These are phyloP conservation scores for Cyclotella kingstonii DNA, from an alignment of 108 stramenopile genomes.

Conservation along the genomic window DNA sequence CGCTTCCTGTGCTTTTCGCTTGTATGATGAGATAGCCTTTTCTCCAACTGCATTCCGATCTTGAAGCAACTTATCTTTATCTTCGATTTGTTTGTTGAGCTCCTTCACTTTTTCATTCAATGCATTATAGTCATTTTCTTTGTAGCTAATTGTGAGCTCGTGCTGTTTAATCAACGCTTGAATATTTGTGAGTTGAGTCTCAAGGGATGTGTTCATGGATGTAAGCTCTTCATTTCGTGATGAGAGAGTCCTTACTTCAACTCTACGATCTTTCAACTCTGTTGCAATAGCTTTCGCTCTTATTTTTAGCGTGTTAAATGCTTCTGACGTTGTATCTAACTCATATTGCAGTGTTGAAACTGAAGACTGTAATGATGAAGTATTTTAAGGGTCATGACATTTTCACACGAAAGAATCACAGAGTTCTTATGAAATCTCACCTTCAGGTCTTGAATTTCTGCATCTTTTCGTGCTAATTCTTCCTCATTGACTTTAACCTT, in stretches of 20 bases:
- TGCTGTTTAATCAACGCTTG: slow-evolving; percentile 52
- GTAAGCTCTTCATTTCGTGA: slow-evolving; percentile 52
- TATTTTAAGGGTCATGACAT: background rate
- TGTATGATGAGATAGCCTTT: slow-evolving; percentile 72
- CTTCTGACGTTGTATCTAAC: slow-evolving; percentile 46
- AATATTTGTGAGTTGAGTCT: slow-evolving; percentile 50
- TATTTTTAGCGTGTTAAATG: slow-evolving; percentile 65
- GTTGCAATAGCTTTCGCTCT: slow-evolving; percentile 74
- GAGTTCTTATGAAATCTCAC: slow-evolving; percentile 46
- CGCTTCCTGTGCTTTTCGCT: slow-evolving; percentile 82
- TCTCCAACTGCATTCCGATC: slow-evolving; percentile 58
- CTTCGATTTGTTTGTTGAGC: slow-evolving; percentile 27
- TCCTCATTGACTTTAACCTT: slow-evolving; percentile 35
- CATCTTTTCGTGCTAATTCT: slow-evolving; percentile 38
- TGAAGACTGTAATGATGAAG: slow-evolving; percentile 36
- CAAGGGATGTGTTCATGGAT: slow-evolving; percentile 42
- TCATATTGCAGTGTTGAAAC: slow-evolving; percentile 55
- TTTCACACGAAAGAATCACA: background rate
- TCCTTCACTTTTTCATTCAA: slow-evolving; percentile 52
- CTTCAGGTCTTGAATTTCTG: slow-evolving; percentile 37
- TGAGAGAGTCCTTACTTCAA: slow-evolving; percentile 65
- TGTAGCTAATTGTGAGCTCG: slow-evolving; percentile 56
- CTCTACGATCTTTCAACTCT: slow-evolving; percentile 81
- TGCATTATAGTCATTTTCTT: slow-evolving; percentile 51
- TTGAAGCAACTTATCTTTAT: slow-evolving; percentile 46